Percentiles rank a stretch among this genome's conserved stretches.
These are phyloP conservation scores for Cladophialophora yegresii DNA, from an alignment of 2,329 filamentous ascomycete species.

Conservation along the genomic window DNA sequence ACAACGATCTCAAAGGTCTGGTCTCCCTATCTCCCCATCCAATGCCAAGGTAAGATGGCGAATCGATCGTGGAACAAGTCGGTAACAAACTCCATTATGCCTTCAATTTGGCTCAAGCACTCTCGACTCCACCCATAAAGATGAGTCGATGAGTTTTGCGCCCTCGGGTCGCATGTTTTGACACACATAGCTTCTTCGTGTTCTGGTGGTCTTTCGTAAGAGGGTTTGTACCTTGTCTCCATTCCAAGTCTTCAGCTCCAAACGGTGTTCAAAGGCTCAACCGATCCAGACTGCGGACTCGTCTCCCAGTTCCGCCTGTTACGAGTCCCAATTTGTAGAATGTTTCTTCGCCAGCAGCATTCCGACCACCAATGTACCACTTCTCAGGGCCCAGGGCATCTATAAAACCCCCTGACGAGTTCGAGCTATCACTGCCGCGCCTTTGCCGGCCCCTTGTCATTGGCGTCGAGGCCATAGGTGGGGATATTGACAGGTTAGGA, in stretches of 20 bases:
- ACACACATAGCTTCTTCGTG: background rate
- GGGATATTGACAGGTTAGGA: conserved; percentile 44
- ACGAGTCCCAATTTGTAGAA: conserved; percentile 54
- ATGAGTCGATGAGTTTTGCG: background rate
- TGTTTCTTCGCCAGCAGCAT: conserved; percentile 51
- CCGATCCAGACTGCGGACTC: conserved; percentile 53
- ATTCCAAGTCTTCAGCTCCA: no score
- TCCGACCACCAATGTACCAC: conserved; percentile 55
- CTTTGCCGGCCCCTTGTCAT: conserved; percentile 43
- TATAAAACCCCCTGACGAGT: conserved; percentile 51
- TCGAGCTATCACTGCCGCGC: conserved; percentile 52
- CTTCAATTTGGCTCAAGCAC: background rate
- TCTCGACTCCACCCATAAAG: background rate
- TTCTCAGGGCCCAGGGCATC: conserved; percentile 53
- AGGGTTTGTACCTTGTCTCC: background rate
- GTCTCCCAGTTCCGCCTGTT: conserved; percentile 46
- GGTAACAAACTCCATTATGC: background rate
- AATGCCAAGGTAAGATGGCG: background rate
- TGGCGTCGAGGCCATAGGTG: conserved; percentile 39
- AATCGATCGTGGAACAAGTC: background rate
- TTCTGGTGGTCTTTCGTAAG: background rate
- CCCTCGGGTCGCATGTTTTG: background rate
- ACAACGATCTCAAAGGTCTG: background rate
- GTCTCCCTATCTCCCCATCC: background rate
- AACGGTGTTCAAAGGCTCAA: conserved; percentile 47